These are phyloP conservation scores for Corchorus capsularis DNA, from an alignment of 345 rosid genomes.

Conservation along the genomic window DNA sequence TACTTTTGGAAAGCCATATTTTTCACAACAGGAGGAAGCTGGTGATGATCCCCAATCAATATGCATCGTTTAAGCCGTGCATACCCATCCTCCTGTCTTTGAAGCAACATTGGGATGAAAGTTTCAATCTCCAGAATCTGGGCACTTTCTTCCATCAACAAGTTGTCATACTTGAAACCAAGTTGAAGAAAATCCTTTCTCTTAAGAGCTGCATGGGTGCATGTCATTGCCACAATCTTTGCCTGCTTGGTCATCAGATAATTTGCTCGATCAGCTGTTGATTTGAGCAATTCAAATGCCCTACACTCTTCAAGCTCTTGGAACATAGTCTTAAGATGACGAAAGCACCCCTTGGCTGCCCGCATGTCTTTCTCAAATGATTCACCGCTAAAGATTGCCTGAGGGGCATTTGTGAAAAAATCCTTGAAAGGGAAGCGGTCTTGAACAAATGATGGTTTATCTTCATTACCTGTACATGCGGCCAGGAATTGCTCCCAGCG, in stretches of 20 bases:
- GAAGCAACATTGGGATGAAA: slow-evolving; percentile 98
- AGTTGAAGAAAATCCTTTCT: slow-evolving; percentile 96
- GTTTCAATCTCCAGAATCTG: slow-evolving; percentile 98
- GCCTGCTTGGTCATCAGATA: slow-evolving; percentile 99
- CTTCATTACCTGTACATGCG: slow-evolving; percentile 81
- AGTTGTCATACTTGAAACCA: slow-evolving; percentile 97
- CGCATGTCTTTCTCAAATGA: slow-evolving; percentile 96
- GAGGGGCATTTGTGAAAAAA: slow-evolving; percentile 81
- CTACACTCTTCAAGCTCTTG: slow-evolving; percentile 99
- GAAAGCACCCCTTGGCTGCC: slow-evolving; percentile 90
- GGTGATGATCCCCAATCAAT: slow-evolving; percentile 98
- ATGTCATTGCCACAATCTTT: slow-evolving; percentile 98
- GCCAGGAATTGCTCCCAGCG: slow-evolving; percentile 97
- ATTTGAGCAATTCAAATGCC: slow-evolving; percentile 98
- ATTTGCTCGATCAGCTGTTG: slow-evolving; percentile 98
- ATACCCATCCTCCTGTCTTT: slow-evolving; percentile 97
- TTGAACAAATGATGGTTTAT: slow-evolving; percentile 68
- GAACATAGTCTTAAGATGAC: slow-evolving; percentile 89
- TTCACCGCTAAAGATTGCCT: slow-evolving; percentile 74
- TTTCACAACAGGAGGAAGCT: slow-evolving; percentile 98
- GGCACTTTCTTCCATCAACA: slow-evolving; percentile 99
- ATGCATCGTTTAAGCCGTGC: slow-evolving; percentile 98
- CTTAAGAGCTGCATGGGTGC: slow-evolving; percentile 98
- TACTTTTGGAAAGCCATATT: slow-evolving; percentile 99
- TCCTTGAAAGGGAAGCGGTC: slow-evolving; percentile 92